Evolutionary conservation across 768 basidiomycete genomes (phyloP).

Genomic region (Phylloporus scabripes): DNA sequence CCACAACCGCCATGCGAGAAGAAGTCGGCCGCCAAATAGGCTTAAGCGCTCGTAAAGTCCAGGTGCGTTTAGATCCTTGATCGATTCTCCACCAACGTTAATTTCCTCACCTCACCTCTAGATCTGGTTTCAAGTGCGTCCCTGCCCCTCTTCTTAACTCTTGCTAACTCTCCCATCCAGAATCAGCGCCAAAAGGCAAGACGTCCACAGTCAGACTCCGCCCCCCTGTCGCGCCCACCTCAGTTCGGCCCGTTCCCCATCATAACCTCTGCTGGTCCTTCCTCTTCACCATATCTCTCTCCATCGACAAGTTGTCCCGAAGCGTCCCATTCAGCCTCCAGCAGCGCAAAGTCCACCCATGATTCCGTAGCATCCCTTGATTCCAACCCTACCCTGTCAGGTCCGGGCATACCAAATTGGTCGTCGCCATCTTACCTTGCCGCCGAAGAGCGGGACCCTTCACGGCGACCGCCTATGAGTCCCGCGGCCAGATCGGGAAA

Average conservation of each 20-base stretch:
- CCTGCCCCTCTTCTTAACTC: neutral
- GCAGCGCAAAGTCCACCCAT: slow-evolving; percentile 9
- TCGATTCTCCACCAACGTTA: slow-evolving; percentile 1
- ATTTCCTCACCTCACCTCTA: slow-evolving; percentile 27
- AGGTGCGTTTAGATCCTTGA: slow-evolving; percentile 46
- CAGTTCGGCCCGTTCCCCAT: slow-evolving; percentile 62
- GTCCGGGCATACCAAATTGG: slow-evolving; percentile 51
- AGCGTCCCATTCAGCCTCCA: slow-evolving; percentile 9
- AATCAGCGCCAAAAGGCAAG: slow-evolving; percentile 87
- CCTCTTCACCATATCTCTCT: slow-evolving; percentile 13
- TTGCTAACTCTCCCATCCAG: slow-evolving; percentile 34
- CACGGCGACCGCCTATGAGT: slow-evolving; percentile 9
- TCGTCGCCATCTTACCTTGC: slow-evolving; percentile 13
- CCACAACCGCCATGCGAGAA: slow-evolving; percentile 81
- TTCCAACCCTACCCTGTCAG: slow-evolving; percentile 39
- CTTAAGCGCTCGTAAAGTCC: slow-evolving; percentile 85
- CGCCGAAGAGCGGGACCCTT: slow-evolving; percentile 15
- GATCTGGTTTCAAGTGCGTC: slow-evolving; percentile 84
- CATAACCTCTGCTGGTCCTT: slow-evolving; percentile 32
- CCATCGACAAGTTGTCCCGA: slow-evolving; percentile 10
- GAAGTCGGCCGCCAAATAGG: slow-evolving; percentile 84
- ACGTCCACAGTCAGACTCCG: slow-evolving; percentile 60
- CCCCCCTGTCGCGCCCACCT: slow-evolving; percentile 47
- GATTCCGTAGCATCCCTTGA: slow-evolving; percentile 30
- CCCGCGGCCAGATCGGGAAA: slow-evolving; percentile 4